phyloP scores from a whole-genome alignment of 192 early-diverging fungal genomes.

The Coemansia aciculifera region DNA sequence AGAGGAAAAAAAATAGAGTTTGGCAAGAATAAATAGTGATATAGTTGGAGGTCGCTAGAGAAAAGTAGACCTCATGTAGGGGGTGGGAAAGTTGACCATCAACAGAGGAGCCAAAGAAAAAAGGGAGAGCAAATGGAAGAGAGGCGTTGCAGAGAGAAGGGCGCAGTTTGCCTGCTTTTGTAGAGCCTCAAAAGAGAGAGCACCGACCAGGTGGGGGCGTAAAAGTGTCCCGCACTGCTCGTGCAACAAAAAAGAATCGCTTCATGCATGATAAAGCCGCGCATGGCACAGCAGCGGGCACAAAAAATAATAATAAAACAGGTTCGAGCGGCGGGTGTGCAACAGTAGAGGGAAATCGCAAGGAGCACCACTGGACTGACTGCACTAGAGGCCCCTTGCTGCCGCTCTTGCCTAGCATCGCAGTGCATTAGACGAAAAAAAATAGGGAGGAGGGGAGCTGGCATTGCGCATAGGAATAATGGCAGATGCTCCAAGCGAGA shows the following conservation, averaged over 20 bases:
- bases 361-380: slow-evolving; percentile 1
- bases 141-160: not conserved
- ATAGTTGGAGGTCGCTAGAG: not conserved
- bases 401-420: not conserved
- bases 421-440: not conserved
- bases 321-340: not conserved
- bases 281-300: slow-evolving; percentile 1
- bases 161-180: slow-evolving; percentile 7
- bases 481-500: slow-evolving; percentile 1
- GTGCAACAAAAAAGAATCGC: slow-evolving; percentile 7
- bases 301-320: slow-evolving; percentile 6
- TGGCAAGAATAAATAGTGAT: not conserved
- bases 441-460: not conserved
- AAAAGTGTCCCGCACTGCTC: slow-evolving; percentile 2
- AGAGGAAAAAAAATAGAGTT: slow-evolving; percentile 14
- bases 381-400: not conserved
- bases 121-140: not conserved
- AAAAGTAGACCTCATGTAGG: slow-evolving; percentile 14
- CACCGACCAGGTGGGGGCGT: not conserved
- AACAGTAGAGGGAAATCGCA: slow-evolving; percentile 2
- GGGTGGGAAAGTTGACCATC: slow-evolving; percentile 16
- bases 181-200: not conserved
- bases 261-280: slow-evolving; percentile 9
- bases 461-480: not conserved
- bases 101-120: not conserved